phyloP scores from a whole-genome alignment of 2,329 filamentous ascomycete genomes.

The Penicillium polonicum region DNA sequence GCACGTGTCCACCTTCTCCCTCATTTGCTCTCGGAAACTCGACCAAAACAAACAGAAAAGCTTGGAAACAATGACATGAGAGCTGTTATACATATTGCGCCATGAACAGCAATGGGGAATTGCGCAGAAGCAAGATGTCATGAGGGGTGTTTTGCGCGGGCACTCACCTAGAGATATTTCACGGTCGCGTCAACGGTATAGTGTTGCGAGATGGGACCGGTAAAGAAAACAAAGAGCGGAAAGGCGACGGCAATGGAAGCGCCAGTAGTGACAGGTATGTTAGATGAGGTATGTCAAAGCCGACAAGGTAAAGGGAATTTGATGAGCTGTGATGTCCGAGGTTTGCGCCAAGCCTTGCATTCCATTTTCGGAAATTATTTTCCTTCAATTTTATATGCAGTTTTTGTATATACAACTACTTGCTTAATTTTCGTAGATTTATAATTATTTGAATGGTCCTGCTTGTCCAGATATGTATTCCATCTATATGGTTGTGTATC shows the following conservation, averaged over 20 bases:
- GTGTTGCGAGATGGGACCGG: neutral
- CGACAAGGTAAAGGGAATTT: slow-evolving; percentile 1
- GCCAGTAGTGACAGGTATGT: neutral
- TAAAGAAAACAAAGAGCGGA: neutral
- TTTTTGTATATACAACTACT: neutral
- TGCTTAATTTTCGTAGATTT: neutral
- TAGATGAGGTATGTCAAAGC: neutral
- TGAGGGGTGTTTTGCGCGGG: slow-evolving; percentile 15
- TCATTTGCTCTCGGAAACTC: neutral
- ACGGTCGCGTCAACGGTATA: neutral
- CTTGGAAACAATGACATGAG: neutral
- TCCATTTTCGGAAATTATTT: slow-evolving; percentile 22
- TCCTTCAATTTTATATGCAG: neutral
- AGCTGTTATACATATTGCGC: slow-evolving; percentile 1
- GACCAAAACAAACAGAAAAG: neutral
- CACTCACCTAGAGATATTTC: slow-evolving; percentile 17
- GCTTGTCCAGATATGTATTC: slow-evolving; percentile 15
- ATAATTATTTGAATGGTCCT: neutral
- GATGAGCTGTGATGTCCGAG: slow-evolving; percentile 18
- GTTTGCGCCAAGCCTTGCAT: slow-evolving; percentile 24
- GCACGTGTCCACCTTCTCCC: slow-evolving; percentile 13
- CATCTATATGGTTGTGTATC: slow-evolving; percentile 21
- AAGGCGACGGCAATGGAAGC: slow-evolving; percentile 5
- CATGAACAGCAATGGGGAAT: neutral
- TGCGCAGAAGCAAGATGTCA: slow-evolving; percentile 4